Evolutionary conservation across 345 rosid genomes (phyloP).

Genomic region (Pseudoturritis turrita): DNA sequence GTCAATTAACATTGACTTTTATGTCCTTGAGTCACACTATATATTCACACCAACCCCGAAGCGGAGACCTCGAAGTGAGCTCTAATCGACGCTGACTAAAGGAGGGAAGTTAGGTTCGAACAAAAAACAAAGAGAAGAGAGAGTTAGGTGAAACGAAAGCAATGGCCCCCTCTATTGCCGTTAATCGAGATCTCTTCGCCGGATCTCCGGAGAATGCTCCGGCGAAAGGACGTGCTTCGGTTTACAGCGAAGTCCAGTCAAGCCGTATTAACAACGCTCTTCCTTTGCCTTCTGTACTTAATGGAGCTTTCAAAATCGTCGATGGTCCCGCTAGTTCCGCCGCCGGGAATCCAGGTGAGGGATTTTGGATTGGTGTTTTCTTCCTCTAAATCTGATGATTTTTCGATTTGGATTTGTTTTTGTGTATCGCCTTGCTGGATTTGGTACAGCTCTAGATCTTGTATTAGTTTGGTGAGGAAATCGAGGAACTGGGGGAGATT

Average conservation of each 20-base stretch:
- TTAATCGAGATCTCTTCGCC: slow-evolving; percentile 38
- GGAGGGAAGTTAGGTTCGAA: slow-evolving; percentile 18
- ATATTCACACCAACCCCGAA: slow-evolving; percentile 26
- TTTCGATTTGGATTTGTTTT: slow-evolving; percentile 7
- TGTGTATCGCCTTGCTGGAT: slow-evolving; percentile 1
- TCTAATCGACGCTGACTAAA: slow-evolving; percentile 9
- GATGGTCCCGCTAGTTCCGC: slow-evolving; percentile 89
- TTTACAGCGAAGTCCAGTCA: slow-evolving; percentile 81
- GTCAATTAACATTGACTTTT: slow-evolving; percentile 6
- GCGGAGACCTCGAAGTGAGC: slow-evolving; percentile 37
- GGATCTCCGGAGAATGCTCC: slow-evolving; percentile 29
- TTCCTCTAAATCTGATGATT: neutral
- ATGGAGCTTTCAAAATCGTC: slow-evolving; percentile 59
- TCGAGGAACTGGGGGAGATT: neutral
- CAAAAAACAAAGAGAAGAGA: neutral
- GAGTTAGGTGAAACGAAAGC: slow-evolving; percentile 30
- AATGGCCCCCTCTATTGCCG: slow-evolving; percentile 63
- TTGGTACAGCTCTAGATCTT: slow-evolving; percentile 20
- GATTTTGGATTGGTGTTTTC: neutral
- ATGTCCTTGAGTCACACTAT: slow-evolving; percentile 8
- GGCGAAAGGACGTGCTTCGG: slow-evolving; percentile 57
- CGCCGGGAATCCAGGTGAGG: slow-evolving; percentile 84
- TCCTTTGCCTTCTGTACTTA: slow-evolving; percentile 79
- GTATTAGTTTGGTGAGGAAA: neutral
- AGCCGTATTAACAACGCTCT: slow-evolving; percentile 74